Percentiles rank a stretch among this genome's conserved stretches.
These are phyloP conservation scores for Colletotrichum sp. DNA, from an alignment of 2,329 filamentous ascomycete genomes.

Conservation along the genomic window DNA sequence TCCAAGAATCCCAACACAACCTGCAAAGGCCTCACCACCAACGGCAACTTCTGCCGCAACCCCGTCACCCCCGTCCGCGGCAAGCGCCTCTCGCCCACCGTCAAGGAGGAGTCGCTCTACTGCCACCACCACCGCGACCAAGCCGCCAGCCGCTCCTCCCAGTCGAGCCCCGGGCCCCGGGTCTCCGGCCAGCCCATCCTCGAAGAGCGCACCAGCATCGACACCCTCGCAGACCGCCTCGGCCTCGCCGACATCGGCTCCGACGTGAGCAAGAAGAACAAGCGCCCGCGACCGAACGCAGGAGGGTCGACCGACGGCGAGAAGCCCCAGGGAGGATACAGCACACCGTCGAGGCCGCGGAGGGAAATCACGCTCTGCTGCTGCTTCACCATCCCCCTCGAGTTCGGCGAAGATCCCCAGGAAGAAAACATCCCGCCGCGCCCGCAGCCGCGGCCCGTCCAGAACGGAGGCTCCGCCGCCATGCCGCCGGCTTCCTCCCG, in stretches of 20 bases:
- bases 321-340: constrained; percentile 12
- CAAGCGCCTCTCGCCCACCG: constrained; percentile 29
- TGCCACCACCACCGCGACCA: constrained; percentile 98
- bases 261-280: constrained; percentile 42
- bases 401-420: constrained; percentile 38
- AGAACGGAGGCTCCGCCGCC: constrained; percentile 28
- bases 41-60: constrained; percentile 83
- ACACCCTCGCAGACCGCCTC: constrained; percentile 82
- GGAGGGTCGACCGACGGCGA: constrained; percentile 6
- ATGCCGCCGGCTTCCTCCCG: background rate
- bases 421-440: constrained; percentile 36
- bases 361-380: constrained; percentile 49
- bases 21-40: constrained; percentile 85
- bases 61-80: constrained; percentile 54
- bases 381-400: constrained; percentile 57
- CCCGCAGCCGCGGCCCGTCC: constrained; percentile 53
- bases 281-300: constrained; percentile 26
- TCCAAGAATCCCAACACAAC: constrained; percentile 84
- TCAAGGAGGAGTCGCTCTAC: constrained; percentile 67
- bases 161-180: constrained; percentile 50
- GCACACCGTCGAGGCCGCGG: constrained; percentile 33
- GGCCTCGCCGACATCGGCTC: constrained; percentile 69
- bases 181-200: constrained; percentile 56
- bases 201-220: constrained; percentile 77
- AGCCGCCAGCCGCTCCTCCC: constrained; percentile 63